Percentiles rank a stretch among this genome's conserved stretches.
phyloP scores from a whole-genome alignment of 129 eudicot species.

The Centrapalus pauciflorus region DNA sequence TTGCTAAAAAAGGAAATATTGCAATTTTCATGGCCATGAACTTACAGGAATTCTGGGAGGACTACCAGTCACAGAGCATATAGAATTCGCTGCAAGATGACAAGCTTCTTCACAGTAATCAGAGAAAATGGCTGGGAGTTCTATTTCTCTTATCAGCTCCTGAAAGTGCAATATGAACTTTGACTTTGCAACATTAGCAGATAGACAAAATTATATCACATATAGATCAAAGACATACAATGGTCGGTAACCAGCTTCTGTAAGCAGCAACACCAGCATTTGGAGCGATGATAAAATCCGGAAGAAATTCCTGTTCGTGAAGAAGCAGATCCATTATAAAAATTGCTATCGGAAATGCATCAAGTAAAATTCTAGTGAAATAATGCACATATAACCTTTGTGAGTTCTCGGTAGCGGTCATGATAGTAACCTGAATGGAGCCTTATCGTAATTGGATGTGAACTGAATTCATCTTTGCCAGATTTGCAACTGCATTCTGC shows the following conservation, averaged over 20 bases:
- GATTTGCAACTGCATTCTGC: constrained; percentile 54
- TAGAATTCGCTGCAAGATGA: constrained; percentile 60
- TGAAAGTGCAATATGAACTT: constrained; percentile 21
- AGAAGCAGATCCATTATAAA: constrained; percentile 4
- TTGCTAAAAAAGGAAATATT: background rate
- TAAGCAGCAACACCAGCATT: constrained; percentile 96
- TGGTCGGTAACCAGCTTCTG: constrained; percentile 80
- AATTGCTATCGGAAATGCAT: background rate
- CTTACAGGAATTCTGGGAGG: constrained; percentile 54
- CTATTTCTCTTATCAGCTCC: constrained; percentile 64
- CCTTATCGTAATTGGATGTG: constrained; percentile 38
- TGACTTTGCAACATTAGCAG: background rate
- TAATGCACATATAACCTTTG: constrained; percentile 46
- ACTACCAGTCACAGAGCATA: constrained; percentile 45
- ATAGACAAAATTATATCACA: background rate
- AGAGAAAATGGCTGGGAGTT: constrained; percentile 71
- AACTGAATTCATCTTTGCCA: constrained; percentile 10
- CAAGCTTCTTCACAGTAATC: constrained; percentile 97
- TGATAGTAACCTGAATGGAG: constrained; percentile 81
- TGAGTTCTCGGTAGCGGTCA: constrained; percentile 51
- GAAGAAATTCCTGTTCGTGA: constrained; percentile 51
- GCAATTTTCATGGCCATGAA: background rate
- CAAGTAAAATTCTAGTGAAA: background rate
- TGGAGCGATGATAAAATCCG: constrained; percentile 71
- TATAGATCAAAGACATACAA: constrained; percentile 41